Base-by-base conservation (phyloP, 108 stramenopile genomes). In the Nannochloropsis gaditana region DNA sequence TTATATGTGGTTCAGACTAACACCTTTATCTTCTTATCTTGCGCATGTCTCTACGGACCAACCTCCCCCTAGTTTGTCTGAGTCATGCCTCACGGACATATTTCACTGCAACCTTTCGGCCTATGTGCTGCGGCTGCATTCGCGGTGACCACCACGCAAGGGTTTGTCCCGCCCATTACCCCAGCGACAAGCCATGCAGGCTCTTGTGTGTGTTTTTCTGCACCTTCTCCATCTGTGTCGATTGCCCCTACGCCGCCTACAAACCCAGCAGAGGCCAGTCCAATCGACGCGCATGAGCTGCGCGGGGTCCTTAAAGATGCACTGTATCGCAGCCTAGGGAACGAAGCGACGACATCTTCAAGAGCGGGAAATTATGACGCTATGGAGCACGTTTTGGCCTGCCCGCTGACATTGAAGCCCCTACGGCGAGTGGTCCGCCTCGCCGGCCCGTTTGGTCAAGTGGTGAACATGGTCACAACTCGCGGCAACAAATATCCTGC, bases 371-470 rank as follows among this genome's bases (percentile, higher is more conserved):
- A 73, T n/a, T 15, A 73, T n/a, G 59, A 73, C 19, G 59, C 19
- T 73, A 15, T 73, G 15, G 59, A 73, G 3, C 59, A n/a, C 4
- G 59, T 73, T n/a, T n/a, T 73, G 59, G 59, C n/a, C n/a, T 73
- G 59, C 59, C 59, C 59, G 19, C n/a, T 73, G n/a, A 73, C 59
- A 15, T n/a, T 73, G 59, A 73, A 73, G 59, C 59, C 59, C 59
- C 2, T 73, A n/a, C 59, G 59, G 2, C 59, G 59, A 15, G 59
- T 73, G 19, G 59, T 73, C 59, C 59, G 59, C n/a, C 59, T 73
- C 4, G 59, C 59, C 3, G 59, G 59, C 59, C 59, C 59, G 4
- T 73, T 73, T 73, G 59, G 59, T 15, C 59, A 73, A n/a, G n/a
- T 73, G 19, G 59, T n/a, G 6, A 73, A 73, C 2, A 73, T 73